Evolutionary conservation across 2,329 filamentous ascomycete species (phyloP).

Genomic region (Monilinia fructicola): DNA sequence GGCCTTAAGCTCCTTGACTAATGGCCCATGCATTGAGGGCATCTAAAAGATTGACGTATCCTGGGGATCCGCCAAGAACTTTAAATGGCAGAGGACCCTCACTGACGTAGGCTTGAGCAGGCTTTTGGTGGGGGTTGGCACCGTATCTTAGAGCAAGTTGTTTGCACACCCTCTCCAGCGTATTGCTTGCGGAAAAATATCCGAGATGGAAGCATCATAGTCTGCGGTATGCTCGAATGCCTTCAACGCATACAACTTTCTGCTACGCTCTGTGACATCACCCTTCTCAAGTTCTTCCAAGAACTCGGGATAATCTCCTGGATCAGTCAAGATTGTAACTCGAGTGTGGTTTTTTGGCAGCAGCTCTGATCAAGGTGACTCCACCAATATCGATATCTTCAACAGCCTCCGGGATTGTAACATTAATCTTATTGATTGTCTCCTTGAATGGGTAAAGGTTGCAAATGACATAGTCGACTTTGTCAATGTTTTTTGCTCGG

Average conservation of each 20-base stretch:
- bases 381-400: conserved; percentile 99
- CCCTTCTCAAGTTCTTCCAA: conserved; percentile 85
- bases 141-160: conserved; percentile 88
- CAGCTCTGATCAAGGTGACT: conserved; percentile 92
- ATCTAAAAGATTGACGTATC: conserved; percentile 97
- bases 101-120: conserved; percentile 78
- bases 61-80: conserved; percentile 82
- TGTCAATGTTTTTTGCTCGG: conserved; percentile 93
- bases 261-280: conserved; percentile 79
- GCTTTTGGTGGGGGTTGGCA: conserved; percentile 97
- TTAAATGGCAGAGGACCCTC: conserved; percentile 86
- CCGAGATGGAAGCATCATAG: conserved; percentile 91
- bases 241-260: conserved; percentile 90
- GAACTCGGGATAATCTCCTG: conserved; percentile 90
- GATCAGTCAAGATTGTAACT: conserved; percentile 94
- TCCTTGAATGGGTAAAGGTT: conserved; percentile 99
- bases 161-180: conserved; percentile 76
- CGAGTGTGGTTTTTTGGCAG: conserved; percentile 96
- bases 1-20: conserved; percentile 93
- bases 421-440: conserved; percentile 93
- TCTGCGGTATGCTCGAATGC: conserved; percentile 98
- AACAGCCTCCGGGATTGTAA: conserved; percentile 93
- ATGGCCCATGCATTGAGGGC: conserved; percentile 94
- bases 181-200: conserved; percentile 99
- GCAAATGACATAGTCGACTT: conserved; percentile 95